A percentile compares a stretch with the other conserved stretches of the same genome.
phyloP scores from a whole-genome alignment of 1,284 basidiomycete species.

The Trametes hirsuta region DNA sequence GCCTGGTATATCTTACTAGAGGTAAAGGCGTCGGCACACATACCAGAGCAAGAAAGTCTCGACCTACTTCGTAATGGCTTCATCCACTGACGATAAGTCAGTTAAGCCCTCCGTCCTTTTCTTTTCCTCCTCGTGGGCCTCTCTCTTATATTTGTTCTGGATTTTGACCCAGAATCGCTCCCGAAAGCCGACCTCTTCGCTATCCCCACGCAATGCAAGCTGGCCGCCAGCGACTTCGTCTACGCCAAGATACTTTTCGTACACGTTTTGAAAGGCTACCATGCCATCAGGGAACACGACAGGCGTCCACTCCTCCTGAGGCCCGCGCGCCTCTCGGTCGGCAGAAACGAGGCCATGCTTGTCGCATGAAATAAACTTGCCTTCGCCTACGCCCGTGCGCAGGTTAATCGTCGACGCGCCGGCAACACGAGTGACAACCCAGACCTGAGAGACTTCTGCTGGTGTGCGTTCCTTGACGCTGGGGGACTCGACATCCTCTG shows the following conservation, averaged over 20 bases:
- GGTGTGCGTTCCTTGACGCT: conserved; percentile 66
- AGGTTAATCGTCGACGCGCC: conserved; percentile 82
- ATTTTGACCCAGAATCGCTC: conserved; percentile 90
- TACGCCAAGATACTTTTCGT: conserved; percentile 81
- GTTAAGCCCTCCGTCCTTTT: conserved; percentile 69
- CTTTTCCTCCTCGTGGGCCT: conserved; percentile 82
- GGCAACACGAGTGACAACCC: conserved; percentile 84
- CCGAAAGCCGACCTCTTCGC: conserved; percentile 77
- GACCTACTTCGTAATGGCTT: conserved; percentile 65
- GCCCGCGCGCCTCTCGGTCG: conserved; percentile 81
- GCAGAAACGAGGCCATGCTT: conserved; percentile 80
- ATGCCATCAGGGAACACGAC: conserved; percentile 76
- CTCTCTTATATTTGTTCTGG: conserved; percentile 88
- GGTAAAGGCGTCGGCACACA: not conserved
- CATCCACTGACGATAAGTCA: conserved; percentile 64
- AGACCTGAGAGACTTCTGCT: conserved; percentile 82
- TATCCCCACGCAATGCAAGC: conserved; percentile 79
- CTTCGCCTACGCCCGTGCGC: conserved; percentile 81
- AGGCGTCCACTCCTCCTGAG: conserved; percentile 88
- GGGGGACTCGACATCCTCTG: conserved; percentile 40
- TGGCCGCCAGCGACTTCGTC: conserved; percentile 85
- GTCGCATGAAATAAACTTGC: conserved; percentile 86
- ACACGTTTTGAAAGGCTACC: conserved; percentile 83
- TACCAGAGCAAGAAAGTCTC: not conserved
- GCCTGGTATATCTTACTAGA: conserved; percentile 79